phyloP scores from a whole-genome alignment of 2,329 filamentous ascomycete species.

The Cladosporium sp. region DNA sequence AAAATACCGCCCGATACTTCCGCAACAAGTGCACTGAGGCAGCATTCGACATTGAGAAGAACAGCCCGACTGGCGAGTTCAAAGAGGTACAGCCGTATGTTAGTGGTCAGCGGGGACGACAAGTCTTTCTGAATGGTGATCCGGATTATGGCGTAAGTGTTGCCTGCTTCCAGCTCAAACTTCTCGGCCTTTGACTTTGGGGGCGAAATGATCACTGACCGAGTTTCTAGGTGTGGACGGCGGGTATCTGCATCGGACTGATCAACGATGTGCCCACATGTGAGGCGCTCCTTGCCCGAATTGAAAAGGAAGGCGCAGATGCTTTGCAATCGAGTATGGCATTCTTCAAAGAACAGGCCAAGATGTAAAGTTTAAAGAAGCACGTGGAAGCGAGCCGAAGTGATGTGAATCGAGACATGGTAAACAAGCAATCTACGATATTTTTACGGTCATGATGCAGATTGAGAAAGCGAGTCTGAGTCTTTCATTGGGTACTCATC shows the following conservation, averaged over 20 bases:
- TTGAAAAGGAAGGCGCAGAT: slow-evolving; percentile 48
- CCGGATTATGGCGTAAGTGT: slow-evolving; percentile 78
- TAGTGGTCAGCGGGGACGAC: slow-evolving; percentile 82
- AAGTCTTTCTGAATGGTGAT: slow-evolving; percentile 92
- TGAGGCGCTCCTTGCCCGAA: slow-evolving; percentile 45
- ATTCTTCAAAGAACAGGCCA: too few species aligned
- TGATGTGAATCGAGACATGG: too few species aligned
- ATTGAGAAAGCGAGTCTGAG: too few species aligned
- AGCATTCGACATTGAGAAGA: slow-evolving; percentile 78
- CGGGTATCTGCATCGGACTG: slow-evolving; percentile 80
- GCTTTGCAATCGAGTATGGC: slow-evolving; percentile 31
- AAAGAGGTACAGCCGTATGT: slow-evolving; percentile 83
- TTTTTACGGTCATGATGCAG: too few species aligned
- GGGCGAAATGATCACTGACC: not conserved
- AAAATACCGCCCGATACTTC: slow-evolving; percentile 85
- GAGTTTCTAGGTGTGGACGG: slow-evolving; percentile 78
- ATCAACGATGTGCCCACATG: slow-evolving; percentile 55
- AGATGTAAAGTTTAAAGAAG: too few species aligned
- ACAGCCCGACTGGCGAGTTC: slow-evolving; percentile 83
- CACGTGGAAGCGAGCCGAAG: too few species aligned
- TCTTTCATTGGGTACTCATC: too few species aligned
- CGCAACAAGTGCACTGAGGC: slow-evolving; percentile 84
- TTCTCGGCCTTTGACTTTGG: not conserved
- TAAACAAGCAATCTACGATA: too few species aligned
- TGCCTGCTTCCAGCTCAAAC: not conserved